Evolutionary conservation across 768 basidiomycete genomes (phyloP).

Genomic region (Hebeloma cylindrosporum): DNA sequence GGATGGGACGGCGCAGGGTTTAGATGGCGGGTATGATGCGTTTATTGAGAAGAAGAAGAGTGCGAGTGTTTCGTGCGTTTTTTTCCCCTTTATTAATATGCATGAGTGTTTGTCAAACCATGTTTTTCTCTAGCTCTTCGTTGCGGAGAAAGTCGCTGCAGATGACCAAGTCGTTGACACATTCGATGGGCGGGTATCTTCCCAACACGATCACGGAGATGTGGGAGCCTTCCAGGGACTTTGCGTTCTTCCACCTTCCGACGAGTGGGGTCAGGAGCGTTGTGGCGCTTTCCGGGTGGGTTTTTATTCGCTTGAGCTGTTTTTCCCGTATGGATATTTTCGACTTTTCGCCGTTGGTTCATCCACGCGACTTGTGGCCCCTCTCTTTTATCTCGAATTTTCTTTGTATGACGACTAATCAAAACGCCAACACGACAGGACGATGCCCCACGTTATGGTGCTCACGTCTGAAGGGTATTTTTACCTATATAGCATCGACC

Average conservation of each 20-base stretch:
- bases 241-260: slow-evolving; percentile 86
- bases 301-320: slow-evolving; percentile 14
- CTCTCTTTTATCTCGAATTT: too few species aligned
- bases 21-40: slow-evolving; percentile 84
- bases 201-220: slow-evolving; percentile 91
- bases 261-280: slow-evolving; percentile 77
- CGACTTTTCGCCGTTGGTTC: too few species aligned
- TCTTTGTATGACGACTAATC: too few species aligned
- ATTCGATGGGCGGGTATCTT: slow-evolving; percentile 81
- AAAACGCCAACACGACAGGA: too few species aligned
- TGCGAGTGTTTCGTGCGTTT: slow-evolving; percentile 53
- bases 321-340: too few species aligned
- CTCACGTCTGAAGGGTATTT: slow-evolving; percentile 94
- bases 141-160: slow-evolving; percentile 72
- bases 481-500: slow-evolving; percentile 93
- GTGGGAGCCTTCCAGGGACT: slow-evolving; percentile 96
- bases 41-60: slow-evolving; percentile 78
- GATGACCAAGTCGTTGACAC: slow-evolving; percentile 70
- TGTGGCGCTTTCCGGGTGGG: slow-evolving; percentile 87
- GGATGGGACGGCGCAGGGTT: slow-evolving; percentile 59
- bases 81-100: not conserved
- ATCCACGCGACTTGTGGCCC: too few species aligned
- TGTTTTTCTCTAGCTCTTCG: slow-evolving; percentile 36
- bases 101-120: not conserved
- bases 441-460: slow-evolving; percentile 96